Conservation (phyloP, 2,329 filamentous ascomycete species). For the Phialophora macrospora region DNA sequence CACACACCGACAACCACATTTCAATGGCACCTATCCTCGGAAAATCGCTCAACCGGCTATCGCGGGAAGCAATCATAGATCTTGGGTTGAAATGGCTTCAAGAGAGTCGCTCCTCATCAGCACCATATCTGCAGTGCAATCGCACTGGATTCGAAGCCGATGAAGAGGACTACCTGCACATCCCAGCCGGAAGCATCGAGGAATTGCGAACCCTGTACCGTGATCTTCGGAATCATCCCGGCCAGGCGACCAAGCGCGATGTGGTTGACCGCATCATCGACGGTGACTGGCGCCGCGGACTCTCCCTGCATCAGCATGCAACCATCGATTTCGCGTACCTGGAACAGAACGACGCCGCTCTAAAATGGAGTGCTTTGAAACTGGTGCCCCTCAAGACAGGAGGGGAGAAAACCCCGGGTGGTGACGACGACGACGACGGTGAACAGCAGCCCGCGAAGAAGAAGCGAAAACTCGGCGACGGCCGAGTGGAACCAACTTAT, state of each 20-base stretch:
- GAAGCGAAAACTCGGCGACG: conserved; percentile 38
- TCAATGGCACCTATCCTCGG: conserved; percentile 64
- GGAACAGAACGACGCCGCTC: conserved; percentile 57
- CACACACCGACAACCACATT: conserved; percentile 43
- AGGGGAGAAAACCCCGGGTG: conserved; percentile 28
- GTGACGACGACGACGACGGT: conserved; percentile 31
- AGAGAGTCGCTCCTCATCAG: conserved; percentile 61
- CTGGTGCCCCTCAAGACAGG: conserved; percentile 42
- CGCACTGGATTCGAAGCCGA: conserved; percentile 59
- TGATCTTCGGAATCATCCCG: conserved; percentile 61
- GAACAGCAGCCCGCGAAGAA: conserved; percentile 35
- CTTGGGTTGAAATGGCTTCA: conserved; percentile 78
- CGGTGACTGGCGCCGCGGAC: conserved; percentile 61
- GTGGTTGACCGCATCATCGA: conserved; percentile 62
- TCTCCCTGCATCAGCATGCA: conserved; percentile 61
- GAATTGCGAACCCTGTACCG: conserved; percentile 70
- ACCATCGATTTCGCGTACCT: conserved; percentile 61
- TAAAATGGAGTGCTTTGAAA: conserved; percentile 61
- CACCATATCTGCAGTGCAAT: conserved; percentile 62
- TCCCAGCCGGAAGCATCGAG: conserved; percentile 66
- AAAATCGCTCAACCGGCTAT: conserved; percentile 71
- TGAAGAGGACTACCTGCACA: conserved; percentile 69
- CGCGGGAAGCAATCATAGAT: conserved; percentile 71
- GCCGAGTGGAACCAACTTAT: conserved; percentile 35
- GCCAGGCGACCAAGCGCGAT: conserved; percentile 51